Conservation (phyloP, 2,329 filamentous ascomycete species). For the Botrytis hyacinthi region DNA sequence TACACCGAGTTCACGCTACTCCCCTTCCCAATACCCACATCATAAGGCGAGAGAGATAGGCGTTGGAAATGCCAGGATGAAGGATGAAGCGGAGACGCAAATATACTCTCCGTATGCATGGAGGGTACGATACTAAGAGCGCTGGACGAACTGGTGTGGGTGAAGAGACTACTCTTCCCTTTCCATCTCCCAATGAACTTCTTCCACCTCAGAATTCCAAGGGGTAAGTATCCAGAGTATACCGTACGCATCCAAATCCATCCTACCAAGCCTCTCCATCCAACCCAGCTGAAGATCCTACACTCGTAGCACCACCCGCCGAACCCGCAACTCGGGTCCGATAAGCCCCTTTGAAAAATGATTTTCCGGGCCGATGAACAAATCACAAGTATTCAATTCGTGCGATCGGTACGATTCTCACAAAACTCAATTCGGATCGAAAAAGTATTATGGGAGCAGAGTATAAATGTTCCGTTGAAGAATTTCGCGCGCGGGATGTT, state of each 20-base stretch:
- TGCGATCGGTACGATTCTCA: background rate
- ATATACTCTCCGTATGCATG: background rate
- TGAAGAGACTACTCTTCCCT: background rate
- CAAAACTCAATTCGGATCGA: background rate
- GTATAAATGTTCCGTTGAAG: background rate
- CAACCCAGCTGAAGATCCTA: background rate
- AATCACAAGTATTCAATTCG: background rate
- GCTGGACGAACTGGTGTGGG: background rate
- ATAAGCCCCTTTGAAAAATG: background rate
- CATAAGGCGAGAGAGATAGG: background rate
- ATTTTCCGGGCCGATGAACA: background rate
- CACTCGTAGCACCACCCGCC: background rate
- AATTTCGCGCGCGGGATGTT: background rate
- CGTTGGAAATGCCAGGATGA: background rate
- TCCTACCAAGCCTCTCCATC: background rate
- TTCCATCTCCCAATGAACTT: background rate
- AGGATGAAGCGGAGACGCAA: background rate
- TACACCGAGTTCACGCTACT: conserved; percentile 4
- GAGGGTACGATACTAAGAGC: background rate
- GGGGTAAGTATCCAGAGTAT: background rate
- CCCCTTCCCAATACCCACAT: background rate
- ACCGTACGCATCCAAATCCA: background rate
- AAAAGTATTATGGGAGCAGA: background rate
- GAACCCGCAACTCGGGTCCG: conserved; percentile 1
- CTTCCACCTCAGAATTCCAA: background rate